Conservation (phyloP, 2,329 filamentous ascomycete genomes). For the Zymoseptoria pseudotritici region DNA sequence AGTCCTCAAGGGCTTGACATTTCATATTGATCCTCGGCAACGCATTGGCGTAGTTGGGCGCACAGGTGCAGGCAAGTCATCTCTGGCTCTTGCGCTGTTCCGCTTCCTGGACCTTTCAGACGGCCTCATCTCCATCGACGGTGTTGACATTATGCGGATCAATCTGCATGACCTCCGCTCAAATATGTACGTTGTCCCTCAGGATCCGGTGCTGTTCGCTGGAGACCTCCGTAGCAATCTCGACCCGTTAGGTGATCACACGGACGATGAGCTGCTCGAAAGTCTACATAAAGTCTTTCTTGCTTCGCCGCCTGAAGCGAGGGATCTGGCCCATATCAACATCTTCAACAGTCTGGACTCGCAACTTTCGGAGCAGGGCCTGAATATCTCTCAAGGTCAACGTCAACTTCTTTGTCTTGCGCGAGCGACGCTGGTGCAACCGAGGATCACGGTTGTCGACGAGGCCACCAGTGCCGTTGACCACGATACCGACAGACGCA, state of each 20-base stretch:
- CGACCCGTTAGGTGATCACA: constrained; percentile 66
- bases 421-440: constrained; percentile 74
- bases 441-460: constrained; percentile 73
- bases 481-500: constrained; percentile 86
- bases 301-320: too few species aligned
- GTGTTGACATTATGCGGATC: constrained; percentile 65
- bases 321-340: too few species aligned
- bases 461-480: constrained; percentile 66
- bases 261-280: constrained; percentile 53
- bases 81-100: constrained; percentile 57
- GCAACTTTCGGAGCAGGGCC: constrained; percentile 76
- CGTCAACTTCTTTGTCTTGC: constrained; percentile 87
- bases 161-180: constrained; percentile 62
- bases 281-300: too few species aligned
- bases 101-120: constrained; percentile 40
- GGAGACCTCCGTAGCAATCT: constrained; percentile 58
- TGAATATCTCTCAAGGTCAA: constrained; percentile 88
- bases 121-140: constrained; percentile 63
- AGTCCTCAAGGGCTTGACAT: constrained; percentile 44
- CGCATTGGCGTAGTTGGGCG: constrained; percentile 74
- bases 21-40: constrained; percentile 68
- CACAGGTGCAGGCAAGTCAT: constrained; percentile 75
- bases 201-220: constrained; percentile 57
- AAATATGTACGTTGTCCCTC: constrained; percentile 73
- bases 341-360: constrained; percentile 57